Conservation (phyloP, 805 yeast species). For the Saccharomyces cerevisiae region DNA sequence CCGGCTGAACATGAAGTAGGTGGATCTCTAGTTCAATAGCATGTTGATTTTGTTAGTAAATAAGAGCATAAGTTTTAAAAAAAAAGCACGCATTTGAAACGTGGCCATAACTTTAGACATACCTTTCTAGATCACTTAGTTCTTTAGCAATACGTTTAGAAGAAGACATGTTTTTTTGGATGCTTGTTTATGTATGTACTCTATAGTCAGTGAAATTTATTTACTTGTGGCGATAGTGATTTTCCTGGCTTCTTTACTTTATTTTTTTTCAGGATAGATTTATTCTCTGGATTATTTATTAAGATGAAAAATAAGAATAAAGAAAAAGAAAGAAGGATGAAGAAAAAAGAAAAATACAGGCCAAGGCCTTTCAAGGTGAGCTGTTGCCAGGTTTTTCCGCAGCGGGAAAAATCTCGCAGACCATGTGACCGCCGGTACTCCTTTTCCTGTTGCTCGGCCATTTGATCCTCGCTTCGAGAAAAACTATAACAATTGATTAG, state of each 20-base stretch:
- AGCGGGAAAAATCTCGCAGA: not conserved
- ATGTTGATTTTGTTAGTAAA: conserved; percentile 10
- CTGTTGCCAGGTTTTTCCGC: not conserved
- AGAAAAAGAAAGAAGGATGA: conserved; percentile 20
- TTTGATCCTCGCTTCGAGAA: not conserved
- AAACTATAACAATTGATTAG: not conserved
- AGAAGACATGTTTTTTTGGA: conserved; percentile 48
- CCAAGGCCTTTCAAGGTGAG: conserved; percentile 1
- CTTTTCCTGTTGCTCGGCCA: not conserved
- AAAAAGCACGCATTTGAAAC: not conserved
- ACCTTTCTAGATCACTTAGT: conserved; percentile 89
- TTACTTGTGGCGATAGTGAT: conserved; percentile 1
- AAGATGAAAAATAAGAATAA: conserved; percentile 18
- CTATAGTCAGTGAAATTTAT: not conserved
- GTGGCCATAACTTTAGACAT: conserved; percentile 32
- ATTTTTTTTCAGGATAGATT: not conserved
- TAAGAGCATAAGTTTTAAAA: not conserved
- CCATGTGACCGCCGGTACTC: not conserved
- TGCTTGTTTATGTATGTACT: not conserved
- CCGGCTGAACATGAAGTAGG: conserved; percentile 99
- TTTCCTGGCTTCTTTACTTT: conserved; percentile 17
- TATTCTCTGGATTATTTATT: conserved; percentile 1
- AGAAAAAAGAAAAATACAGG: conserved; percentile 15
- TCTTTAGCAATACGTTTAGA: conserved; percentile 93
- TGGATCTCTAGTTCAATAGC: conserved; percentile 64